Evolutionary conservation across 257 asterid species (phyloP).

Genomic region (Fraxinus anomala): DNA sequence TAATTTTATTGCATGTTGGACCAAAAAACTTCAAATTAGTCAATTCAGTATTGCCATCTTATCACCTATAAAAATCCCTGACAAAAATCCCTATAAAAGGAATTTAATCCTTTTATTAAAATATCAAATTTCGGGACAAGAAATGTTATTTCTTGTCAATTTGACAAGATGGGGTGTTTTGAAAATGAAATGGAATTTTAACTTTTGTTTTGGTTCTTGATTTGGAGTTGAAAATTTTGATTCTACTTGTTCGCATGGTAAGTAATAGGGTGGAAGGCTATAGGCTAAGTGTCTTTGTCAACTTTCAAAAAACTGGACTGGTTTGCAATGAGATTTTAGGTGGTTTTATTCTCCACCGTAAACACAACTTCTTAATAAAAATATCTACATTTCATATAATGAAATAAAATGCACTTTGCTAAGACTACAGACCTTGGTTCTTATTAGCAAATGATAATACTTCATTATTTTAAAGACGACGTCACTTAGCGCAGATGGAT

Average conservation of each 20-base stretch:
- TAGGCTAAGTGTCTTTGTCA: constrained; percentile 28
- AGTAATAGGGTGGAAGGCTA: constrained; percentile 10
- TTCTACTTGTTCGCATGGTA: neutral
- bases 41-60: too few species aligned
- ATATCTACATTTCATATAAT: too few species aligned
- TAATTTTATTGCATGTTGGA: too few species aligned
- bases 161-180: neutral
- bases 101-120: neutral
- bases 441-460: too few species aligned
- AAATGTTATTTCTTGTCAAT: neutral
- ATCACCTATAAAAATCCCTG: too few species aligned
- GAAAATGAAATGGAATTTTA: neutral
- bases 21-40: too few species aligned
- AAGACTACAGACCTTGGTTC: too few species aligned
- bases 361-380: constrained; percentile 2
- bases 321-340: neutral
- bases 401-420: too few species aligned
- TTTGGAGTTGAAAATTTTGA: neutral
- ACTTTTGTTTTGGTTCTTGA: neutral
- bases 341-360: constrained; percentile 11
- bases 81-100: too few species aligned
- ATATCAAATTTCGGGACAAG: neutral
- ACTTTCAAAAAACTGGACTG: constrained; percentile 13
- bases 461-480: too few species aligned
- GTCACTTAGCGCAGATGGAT: too few species aligned